Base-by-base conservation (phyloP, 768 basidiomycete species). In the Filobasidium floriforme region DNA sequence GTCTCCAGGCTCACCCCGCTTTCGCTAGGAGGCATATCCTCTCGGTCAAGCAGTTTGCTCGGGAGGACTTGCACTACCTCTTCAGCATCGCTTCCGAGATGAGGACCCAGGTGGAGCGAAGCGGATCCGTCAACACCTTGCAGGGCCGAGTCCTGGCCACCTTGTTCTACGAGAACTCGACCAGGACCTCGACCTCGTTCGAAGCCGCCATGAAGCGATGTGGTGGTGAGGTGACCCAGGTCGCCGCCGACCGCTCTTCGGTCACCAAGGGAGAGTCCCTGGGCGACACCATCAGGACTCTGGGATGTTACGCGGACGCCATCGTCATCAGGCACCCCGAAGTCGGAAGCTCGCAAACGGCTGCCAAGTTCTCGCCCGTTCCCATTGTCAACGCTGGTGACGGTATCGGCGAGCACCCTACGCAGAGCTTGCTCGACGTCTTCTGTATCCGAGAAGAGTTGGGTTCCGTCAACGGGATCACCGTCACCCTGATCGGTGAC, bases 171-270 rank as follows among this genome's bases (percentile, higher is more conserved):
- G 96, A 99, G 77, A 90, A 94, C 0, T 96, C 92, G 1, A 99
- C 96, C 1, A 84, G 96, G 41, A 99, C 96, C 2, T 92, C 90
- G 68, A 84, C 89, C 4, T 97, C 94, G 10, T 99, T 99, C 73
- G 94, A 99, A 76, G 88, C 94, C 1, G 96, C 96, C 12, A 99
- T 98, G 96, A 94, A 96, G 79, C 86, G 96, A 60, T 92, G 92
- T 73, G 96, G 96, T 29, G 96, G 96, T 22, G 86, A 93, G 73
- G 94, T 97, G 44, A 87, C 96, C n/a, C 84, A 88, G 64, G 84
- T 97, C 64, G 84, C 84, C 49, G 85, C 85, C 1, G 89, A 91
- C 62, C 83, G 83, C 1, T 93, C 92, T 3, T 96, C 92, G 0
- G 90, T 96, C 52, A 82, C 84, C 70, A 99, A 98, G 81, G 96